Conservation (phyloP, 2,329 filamentous ascomycete genomes). For the Trichophyton verrucosum region DNA sequence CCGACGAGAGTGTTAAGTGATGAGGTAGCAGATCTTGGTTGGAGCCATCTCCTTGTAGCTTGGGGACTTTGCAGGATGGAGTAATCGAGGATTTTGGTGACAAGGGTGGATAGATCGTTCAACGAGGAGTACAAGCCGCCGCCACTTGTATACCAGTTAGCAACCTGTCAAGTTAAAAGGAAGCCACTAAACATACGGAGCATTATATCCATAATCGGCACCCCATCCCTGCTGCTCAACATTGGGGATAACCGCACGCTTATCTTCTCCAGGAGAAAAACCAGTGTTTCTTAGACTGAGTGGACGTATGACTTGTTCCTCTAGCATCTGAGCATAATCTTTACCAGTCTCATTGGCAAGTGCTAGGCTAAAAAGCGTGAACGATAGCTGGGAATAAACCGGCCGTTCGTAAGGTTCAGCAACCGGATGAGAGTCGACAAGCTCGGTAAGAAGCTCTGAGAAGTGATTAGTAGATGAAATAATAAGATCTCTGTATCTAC, state of each 20-base stretch:
- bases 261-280: conserved; percentile 20
- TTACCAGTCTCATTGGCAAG: conserved; percentile 20
- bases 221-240: conserved; percentile 25
- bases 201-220: conserved; percentile 23
- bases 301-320: conserved; percentile 18
- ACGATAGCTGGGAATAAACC: conserved; percentile 34
- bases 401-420: conserved; percentile 24
- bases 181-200: conserved; percentile 20
- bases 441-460: conserved; percentile 24
- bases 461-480: not conserved
- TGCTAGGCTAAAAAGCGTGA: conserved; percentile 27
- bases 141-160: conserved; percentile 14
- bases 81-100: conserved; percentile 20
- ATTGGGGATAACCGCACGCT: conserved; percentile 24
- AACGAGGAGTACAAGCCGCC: conserved; percentile 27
- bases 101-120: conserved; percentile 23
- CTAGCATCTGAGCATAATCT: conserved; percentile 16
- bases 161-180: not conserved
- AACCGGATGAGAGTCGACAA: conserved; percentile 22
- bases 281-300: conserved; percentile 19
- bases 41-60: conserved; percentile 24
- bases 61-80: conserved; percentile 17
- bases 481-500: not conserved
- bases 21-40: conserved; percentile 24
- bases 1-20: conserved; percentile 23